Evolutionary conservation across 768 basidiomycete species (phyloP), one percentile per base, ranked within the genome.

Genomic region (Candolleomyces efflorescens): DNA sequence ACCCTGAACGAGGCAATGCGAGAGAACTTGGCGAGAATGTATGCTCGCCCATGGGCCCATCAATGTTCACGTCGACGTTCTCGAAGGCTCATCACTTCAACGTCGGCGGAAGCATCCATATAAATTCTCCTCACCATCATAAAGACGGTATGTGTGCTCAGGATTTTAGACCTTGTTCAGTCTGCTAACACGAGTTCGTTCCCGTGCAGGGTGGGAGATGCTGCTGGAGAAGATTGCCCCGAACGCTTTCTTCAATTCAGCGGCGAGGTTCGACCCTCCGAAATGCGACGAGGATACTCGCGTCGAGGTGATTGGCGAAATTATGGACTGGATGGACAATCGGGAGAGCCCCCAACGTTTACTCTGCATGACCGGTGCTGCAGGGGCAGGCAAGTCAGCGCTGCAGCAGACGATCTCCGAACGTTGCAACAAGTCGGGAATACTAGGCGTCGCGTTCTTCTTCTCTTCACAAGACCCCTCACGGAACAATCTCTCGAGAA

Each of bases 381-480:
- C 55, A 18, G 55, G 55, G 3, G 39, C 55, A 3, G 55, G 55
- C 24, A 56, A 56, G 23, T 47, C 55, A 22, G 44, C 55, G 3
- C 18, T 56, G 12, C 12, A 23, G n/a, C 45, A 47, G 36, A 56
- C 44, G 13, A 37, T 48, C 24, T 3, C 45, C 2, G 55, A 56
- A 20, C 15, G 26, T 3, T 56, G 43, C 18, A 11, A 4, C 5
- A 15, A 13, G 3, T 9, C 12, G 18, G 17, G 46, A 12, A 12
- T 56, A 5, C 45, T 56, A 5, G 55, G 27, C 11, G 44, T 32
- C 4, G 22, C 44, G 9, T 47, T 56, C 44, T 48, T 47, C 55
- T 56, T 56, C 46, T 48, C 44, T 22, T 37, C 26, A 3, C n/a
- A 23, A 38, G 44, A 45, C 24, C 11, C 6, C 7, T 2, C 44